Evolutionary conservation across 257 asterid species (phyloP), one percentile per base, ranked within the genome.

Genomic region (Penstemon davidsonii): DNA sequence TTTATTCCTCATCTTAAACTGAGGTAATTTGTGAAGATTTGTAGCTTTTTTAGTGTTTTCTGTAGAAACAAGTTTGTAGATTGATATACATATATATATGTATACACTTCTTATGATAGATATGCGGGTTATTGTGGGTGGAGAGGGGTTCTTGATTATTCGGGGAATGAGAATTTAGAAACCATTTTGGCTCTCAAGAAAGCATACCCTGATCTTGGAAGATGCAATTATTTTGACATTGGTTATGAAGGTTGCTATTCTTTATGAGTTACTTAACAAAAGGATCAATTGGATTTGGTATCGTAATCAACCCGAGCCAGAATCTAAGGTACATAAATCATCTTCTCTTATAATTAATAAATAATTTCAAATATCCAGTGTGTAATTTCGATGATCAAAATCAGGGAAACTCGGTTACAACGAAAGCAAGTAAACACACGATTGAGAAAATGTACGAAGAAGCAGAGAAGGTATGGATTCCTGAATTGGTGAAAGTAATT

Each of bases 281-380:
- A 77, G 89, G 65, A 70, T 88, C 63, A 90, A 88, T 53, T 90
- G 97, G 97, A 83, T 90, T 76, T 90, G 97, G 97, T 90, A 88
- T 68, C 75, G 68, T 68, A 88, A 86, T 82, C 96, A 88, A 58
- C 88, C 84, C 8, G 95, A 88, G 71, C 97, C 92, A 62, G 70
- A 62, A 51, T 80, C 82, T 42, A 74, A 88, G 97, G 97, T 88
- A 76, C 41, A 49, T 7, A 3, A 4, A 37, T 58, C 38, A 33
- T 8, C 36, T 10, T 56, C 9, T 19, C 61, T 33, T 56, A 3
- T 11, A 15, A 44, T 38, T 7, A 7, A 7, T 55, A 5, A 19
- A 5, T 19, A 55, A 55, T 15, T 0, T 13, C 44, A n/a, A 56
- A 18, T 4, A 9, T n/a, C 5, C 10, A 7, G 2, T 25, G 37